Percentiles rank a stretch among this genome's conserved stretches.
Conservation (phyloP, 2,329 filamentous ascomycete species). For the Immersiporthe knoxdaviesiana region DNA sequence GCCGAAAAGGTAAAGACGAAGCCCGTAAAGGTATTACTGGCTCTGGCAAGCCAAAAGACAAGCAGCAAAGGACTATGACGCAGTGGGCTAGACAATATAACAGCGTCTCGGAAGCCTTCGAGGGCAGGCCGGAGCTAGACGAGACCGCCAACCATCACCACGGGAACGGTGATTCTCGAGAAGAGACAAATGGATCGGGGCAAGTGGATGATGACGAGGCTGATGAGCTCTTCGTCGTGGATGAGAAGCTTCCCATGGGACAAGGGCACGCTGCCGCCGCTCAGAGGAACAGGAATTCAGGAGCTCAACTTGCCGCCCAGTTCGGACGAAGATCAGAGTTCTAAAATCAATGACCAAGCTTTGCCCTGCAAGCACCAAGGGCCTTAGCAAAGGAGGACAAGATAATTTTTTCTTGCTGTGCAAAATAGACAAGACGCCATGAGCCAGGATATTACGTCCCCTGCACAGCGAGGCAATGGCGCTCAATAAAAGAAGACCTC, state of each 20-base stretch:
- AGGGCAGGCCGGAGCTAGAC: constrained; percentile 19
- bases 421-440: too few relatives aligned
- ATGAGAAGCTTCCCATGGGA: neutral
- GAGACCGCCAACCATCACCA: neutral
- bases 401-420: too few relatives aligned
- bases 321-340: constrained; percentile 8
- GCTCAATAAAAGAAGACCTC: neutral
- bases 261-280: constrained; percentile 1
- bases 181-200: neutral
- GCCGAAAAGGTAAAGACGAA: neutral
- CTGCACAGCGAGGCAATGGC: neutral
- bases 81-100: constrained; percentile 15
- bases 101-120: constrained; percentile 27
- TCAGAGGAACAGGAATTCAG: constrained; percentile 6
- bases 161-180: neutral
- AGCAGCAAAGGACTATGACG: constrained; percentile 9
- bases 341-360: neutral
- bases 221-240: constrained; percentile 24
- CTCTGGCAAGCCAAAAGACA: neutral
- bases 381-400: neutral
- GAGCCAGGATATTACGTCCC: neutral
- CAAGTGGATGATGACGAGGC: neutral
- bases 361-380: neutral
- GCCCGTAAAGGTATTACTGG: neutral
- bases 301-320: constrained; percentile 18